phyloP scores from a whole-genome alignment of 352 stramenopile genomes.

The Stephanocyclus meneghinianus region DNA sequence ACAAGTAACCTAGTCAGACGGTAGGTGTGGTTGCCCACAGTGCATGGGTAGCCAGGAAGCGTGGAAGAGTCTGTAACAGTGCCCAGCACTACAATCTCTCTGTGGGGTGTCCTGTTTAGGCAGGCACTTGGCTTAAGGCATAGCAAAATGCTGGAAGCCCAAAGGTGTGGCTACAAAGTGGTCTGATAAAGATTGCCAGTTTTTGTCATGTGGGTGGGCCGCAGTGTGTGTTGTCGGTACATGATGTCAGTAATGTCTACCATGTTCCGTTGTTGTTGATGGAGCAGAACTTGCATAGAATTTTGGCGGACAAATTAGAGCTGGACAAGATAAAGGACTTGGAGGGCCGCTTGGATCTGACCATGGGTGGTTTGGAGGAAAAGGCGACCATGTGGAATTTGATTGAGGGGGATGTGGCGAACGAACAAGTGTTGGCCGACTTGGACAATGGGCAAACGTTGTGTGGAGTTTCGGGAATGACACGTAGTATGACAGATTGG shows the following conservation, averaged over 20 bases:
- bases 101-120: too few species aligned
- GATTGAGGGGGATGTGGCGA: slow-evolving; percentile 97
- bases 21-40: too few species aligned
- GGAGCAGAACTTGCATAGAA: slow-evolving; percentile 93
- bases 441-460: slow-evolving; percentile 88
- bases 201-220: slow-evolving; percentile 95
- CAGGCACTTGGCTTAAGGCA: too few species aligned
- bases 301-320: slow-evolving; percentile 91
- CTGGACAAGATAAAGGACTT: slow-evolving; percentile 84
- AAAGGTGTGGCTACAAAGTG: too few species aligned
- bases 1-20: too few species aligned
- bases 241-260: slow-evolving; percentile 99
- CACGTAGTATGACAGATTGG: slow-evolving; percentile 80
- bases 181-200: slow-evolving; percentile 99
- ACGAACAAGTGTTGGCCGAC: slow-evolving; percentile 97
- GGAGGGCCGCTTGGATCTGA: slow-evolving; percentile 88
- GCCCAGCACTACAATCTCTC: too few species aligned
- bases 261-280: slow-evolving; percentile 97
- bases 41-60: too few species aligned
- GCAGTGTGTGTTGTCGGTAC: slow-evolving; percentile 94
- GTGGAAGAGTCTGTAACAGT: too few species aligned
- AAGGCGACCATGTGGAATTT: slow-evolving; percentile 96
- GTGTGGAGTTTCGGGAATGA: slow-evolving; percentile 24
- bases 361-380: slow-evolving; percentile 89
- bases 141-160: too few species aligned